Base-by-base conservation (phyloP, 257 asterid genomes). In the Ilex aquifolium region DNA sequence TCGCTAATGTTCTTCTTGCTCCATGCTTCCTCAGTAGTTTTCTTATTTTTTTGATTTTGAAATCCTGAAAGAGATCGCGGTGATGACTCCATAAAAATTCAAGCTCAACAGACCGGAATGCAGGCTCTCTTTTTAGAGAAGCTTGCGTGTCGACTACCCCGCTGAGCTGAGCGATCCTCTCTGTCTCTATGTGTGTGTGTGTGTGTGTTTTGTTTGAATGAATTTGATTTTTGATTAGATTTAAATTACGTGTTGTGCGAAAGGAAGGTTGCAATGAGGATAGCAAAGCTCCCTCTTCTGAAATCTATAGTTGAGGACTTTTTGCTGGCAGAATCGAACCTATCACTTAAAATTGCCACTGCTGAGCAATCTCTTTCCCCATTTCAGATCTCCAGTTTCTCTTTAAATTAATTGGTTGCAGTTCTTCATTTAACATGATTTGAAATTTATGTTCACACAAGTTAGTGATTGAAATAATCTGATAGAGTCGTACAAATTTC, bases 271-370 rank as follows among this genome's bases (percentile, higher is more conserved):
- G 64, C 95, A 13, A 73, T 81, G 95, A 90, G 65, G 95, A 90
- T 76, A 68, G 31, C 13, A 31, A 89, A 81, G 95, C 97, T 90
- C 97, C 91, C 97, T 90, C 95, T 90, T 80, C 95, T 83, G 95
- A 85, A 44, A 32, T 17, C 10, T 36, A 39, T 57, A 32, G 61
- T 71, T 90, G 95, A 79, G 89, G 95, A 86, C 53, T 66, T 13
- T 67, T 59, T 52, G 89, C 87, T 70, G 95, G 97, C 85, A 78
- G 95, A 90, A 90, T 90, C 95, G 97, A 90, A 90, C 97, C 97
- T 56, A 75, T 54, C 0, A 70, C 31, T 21, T 52, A 51, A 49
- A 42, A 5, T 77, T 56, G 94, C 94, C 94, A 70, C 59, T 66
- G 64, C 95, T 85, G 91, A 85, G 91, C 49, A 62, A 72, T 52